A percentile compares a stretch with the other conserved stretches of the same genome.
These are phyloP conservation scores for Mycothermus thermophilus DNA, from an alignment of 495 filamentous ascomycete species.

Conservation along the genomic window DNA sequence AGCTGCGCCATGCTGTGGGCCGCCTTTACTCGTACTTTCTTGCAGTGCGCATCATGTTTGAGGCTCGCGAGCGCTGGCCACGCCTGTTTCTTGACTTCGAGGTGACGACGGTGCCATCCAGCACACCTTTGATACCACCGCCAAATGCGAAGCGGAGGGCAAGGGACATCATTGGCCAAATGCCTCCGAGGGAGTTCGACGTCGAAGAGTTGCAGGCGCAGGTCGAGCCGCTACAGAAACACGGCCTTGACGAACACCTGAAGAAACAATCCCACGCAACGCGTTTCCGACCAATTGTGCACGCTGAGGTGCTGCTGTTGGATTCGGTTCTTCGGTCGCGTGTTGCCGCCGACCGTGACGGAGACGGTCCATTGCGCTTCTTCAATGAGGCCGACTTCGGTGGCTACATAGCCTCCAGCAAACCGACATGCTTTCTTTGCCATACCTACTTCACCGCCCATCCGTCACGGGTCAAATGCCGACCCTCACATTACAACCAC, in stretches of 20 bases:
- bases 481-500: constrained; percentile 19
- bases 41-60: constrained; percentile 7
- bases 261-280: neutral
- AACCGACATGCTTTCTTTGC: constrained; percentile 28
- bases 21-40: constrained; percentile 11
- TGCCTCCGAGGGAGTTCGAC: neutral
- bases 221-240: neutral
- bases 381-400: constrained; percentile 15
- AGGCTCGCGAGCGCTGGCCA: constrained; percentile 5
- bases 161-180: constrained; percentile 6
- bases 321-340: constrained; percentile 17
- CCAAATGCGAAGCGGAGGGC: constrained; percentile 1
- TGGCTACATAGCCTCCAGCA: constrained; percentile 25
- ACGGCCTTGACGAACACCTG: constrained; percentile 1
- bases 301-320: constrained; percentile 22
- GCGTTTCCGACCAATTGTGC: constrained; percentile 14
- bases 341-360: neutral
- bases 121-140: neutral
- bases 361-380: constrained; percentile 11
- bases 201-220: neutral
- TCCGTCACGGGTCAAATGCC: constrained; percentile 10
- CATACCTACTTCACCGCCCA: constrained; percentile 18
- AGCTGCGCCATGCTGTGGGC: constrained; percentile 8
- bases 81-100: constrained; percentile 12
- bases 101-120: constrained; percentile 9